Evolutionary conservation across 2,329 filamentous ascomycete genomes (phyloP).

Genomic region (Fusarium verticillioides): DNA sequence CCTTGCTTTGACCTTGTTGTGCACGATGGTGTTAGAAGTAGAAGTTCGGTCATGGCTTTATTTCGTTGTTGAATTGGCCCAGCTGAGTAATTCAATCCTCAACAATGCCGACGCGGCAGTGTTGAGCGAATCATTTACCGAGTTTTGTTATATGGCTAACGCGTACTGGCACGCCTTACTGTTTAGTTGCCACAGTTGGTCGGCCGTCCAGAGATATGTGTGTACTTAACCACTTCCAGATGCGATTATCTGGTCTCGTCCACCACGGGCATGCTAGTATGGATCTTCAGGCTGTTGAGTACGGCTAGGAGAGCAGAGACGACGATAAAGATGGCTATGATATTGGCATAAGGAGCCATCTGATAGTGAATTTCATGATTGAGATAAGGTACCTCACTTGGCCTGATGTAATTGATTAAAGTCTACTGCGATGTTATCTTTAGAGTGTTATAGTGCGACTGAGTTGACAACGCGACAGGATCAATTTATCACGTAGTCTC

Average conservation of each 20-base stretch:
- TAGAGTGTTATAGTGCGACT: background rate
- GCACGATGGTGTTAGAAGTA: background rate
- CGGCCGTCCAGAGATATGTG: too few species aligned
- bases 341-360: background rate
- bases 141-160: too few species aligned
- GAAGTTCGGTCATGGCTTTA: fast-evolving
- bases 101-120: too few species aligned
- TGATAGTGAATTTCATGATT: fast-evolving
- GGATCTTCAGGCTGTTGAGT: too few species aligned
- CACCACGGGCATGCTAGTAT: conserved; percentile 41
- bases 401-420: fast-evolving
- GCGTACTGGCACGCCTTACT: too few species aligned
- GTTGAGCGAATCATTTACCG: too few species aligned
- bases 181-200: too few species aligned
- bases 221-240: too few species aligned
- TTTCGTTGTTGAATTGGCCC: background rate
- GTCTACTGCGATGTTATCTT: too few species aligned
- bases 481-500: fast-evolving
- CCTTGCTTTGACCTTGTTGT: background rate
- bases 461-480: fast-evolving
- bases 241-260: conserved; percentile 30
- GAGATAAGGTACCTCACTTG: fast-evolving
- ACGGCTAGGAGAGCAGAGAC: too few species aligned
- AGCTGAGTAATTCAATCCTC: background rate
- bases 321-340: too few species aligned